phyloP scores from a whole-genome alignment of 2,329 filamentous ascomycete species.

The Sclerotinia sclerotiorum region DNA sequence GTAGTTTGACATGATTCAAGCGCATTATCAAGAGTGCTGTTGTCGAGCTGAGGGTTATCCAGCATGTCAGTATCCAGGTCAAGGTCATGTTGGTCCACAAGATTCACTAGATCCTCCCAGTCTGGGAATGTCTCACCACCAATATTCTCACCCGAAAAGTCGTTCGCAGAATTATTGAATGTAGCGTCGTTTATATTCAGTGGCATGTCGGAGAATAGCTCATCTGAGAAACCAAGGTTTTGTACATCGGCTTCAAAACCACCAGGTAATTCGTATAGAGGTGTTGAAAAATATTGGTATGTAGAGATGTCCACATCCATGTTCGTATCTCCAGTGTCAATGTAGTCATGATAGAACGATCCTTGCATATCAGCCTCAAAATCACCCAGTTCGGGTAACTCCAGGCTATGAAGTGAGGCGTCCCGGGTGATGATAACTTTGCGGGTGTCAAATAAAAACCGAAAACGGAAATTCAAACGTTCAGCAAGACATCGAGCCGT shows the following conservation, averaged over 20 bases:
- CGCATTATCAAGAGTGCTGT: background rate
- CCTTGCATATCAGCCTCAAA: background rate
- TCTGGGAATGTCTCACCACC: background rate
- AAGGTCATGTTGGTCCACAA: background rate
- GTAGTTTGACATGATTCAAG: background rate
- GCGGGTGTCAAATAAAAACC: conserved; percentile 7
- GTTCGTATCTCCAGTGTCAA: background rate
- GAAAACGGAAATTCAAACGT: background rate
- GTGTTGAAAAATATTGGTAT: background rate
- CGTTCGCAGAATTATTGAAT: background rate
- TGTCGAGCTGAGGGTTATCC: background rate
- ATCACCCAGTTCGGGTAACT: background rate
- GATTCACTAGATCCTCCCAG: conserved; percentile 8
- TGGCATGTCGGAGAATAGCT: background rate
- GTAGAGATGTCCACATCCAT: background rate
- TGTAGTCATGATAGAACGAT: background rate
- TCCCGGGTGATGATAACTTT: background rate
- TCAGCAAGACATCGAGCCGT: conserved; percentile 6
- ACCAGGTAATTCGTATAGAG: background rate
- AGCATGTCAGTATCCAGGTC: conserved; percentile 13
- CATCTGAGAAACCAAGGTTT: conserved; percentile 1
- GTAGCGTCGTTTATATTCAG: background rate
- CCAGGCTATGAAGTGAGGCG: background rate
- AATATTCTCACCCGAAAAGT: background rate
- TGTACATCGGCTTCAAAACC: background rate